Percentiles rank a stretch among this genome's conserved stretches.
Evolutionary conservation across 2,329 filamentous ascomycete genomes (phyloP).

Genomic region (Colletotrichum siamense): DNA sequence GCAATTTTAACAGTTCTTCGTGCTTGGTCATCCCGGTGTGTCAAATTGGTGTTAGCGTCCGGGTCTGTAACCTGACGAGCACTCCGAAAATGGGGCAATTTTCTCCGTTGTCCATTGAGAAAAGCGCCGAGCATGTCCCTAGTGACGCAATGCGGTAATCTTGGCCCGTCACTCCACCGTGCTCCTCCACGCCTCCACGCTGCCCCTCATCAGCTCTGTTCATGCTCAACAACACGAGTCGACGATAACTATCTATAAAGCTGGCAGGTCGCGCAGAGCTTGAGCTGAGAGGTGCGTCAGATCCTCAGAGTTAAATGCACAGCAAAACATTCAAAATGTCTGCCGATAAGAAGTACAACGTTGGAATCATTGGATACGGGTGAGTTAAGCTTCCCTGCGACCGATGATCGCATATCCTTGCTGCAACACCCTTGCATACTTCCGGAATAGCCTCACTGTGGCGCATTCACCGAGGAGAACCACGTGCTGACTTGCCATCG

Average conservation of each 20-base stretch:
- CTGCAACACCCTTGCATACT: background rate
- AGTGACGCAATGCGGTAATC: constrained; percentile 16
- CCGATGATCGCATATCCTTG: background rate
- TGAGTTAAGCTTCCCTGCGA: constrained; percentile 31
- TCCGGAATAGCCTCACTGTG: background rate
- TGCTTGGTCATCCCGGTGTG: background rate
- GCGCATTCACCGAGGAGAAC: background rate
- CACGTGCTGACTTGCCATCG: constrained; percentile 16
- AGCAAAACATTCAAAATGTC: background rate
- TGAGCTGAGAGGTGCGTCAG: background rate
- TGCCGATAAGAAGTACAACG: constrained; percentile 48
- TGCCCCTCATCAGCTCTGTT: constrained; percentile 1
- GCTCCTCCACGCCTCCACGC: background rate
- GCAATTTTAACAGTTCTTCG: constrained; percentile 15
- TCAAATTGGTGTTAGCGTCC: constrained; percentile 4
- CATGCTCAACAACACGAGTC: background rate
- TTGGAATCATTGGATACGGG: constrained; percentile 59
- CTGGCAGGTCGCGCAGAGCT: background rate
- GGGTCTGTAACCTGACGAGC: background rate
- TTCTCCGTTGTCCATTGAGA: constrained; percentile 14
- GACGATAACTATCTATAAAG: constrained; percentile 10
- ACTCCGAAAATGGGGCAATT: constrained; percentile 10
- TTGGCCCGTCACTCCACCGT: constrained; percentile 16
- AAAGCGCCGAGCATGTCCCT: constrained; percentile 15
- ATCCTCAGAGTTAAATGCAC: background rate